These are phyloP conservation scores for Aquilaria agallochum DNA, from an alignment of 441 rosid genomes.

Conservation along the genomic window DNA sequence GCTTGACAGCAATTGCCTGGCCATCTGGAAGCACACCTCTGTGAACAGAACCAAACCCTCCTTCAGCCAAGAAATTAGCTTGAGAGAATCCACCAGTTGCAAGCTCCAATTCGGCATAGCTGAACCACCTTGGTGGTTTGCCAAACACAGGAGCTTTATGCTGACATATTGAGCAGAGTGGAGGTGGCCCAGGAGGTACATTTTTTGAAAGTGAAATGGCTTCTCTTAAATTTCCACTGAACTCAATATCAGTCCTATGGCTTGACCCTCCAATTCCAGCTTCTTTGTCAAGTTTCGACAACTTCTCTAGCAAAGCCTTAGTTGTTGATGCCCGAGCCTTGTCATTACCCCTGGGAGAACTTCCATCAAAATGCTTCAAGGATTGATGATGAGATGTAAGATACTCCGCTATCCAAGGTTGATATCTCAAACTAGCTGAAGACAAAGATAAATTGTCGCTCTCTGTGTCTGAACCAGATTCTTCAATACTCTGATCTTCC, in stretches of 20 bases:
- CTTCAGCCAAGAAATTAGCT: conserved; percentile 97
- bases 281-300: conserved; percentile 64
- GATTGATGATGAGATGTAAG: conserved; percentile 41
- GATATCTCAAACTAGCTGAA: conserved; percentile 69
- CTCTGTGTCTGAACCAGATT: conserved; percentile 79
- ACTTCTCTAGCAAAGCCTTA: conserved; percentile 63
- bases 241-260: conserved; percentile 53
- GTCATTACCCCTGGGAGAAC: conserved; percentile 40
- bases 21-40: conserved; percentile 92
- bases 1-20: conserved; percentile 96
- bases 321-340: conserved; percentile 45
- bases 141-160: conserved; percentile 98
- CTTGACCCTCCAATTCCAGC: conserved; percentile 49
- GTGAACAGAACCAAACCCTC: conserved; percentile 98
- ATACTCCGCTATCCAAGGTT: conserved; percentile 75
- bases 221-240: conserved; percentile 82
- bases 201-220: conserved; percentile 77
- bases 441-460: conserved; percentile 62
- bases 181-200: conserved; percentile 91
- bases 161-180: conserved; percentile 93
- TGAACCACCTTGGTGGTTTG: conserved; percentile 94
- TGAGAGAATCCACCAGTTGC: conserved; percentile 94
- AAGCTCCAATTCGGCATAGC: conserved; percentile 84
- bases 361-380: conserved; percentile 42
- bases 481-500: conserved; percentile 50